These are phyloP conservation scores for Penicillium ucsense DNA, from an alignment of 495 filamentous ascomycete genomes.

Conservation along the genomic window DNA sequence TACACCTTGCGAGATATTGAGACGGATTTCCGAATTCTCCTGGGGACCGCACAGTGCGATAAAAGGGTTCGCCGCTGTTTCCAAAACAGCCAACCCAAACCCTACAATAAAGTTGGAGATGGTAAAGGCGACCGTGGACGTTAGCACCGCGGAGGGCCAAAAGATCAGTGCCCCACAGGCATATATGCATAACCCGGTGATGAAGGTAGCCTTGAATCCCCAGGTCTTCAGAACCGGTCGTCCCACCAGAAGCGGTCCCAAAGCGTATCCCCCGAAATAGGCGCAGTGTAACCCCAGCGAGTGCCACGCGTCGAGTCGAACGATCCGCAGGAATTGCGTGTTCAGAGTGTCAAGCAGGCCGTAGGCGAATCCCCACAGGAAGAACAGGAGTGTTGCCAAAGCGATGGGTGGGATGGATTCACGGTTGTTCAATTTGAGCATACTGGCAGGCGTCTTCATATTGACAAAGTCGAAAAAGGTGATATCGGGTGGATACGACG, in stretches of 20 bases:
- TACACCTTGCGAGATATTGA: conserved; percentile 60
- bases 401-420: conserved; percentile 48
- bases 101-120: conserved; percentile 61
- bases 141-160: conserved; percentile 62
- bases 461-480: conserved; percentile 78
- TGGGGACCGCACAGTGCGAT: conserved; percentile 58
- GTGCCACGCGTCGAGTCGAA: conserved; percentile 35
- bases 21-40: conserved; percentile 53
- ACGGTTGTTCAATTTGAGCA: conserved; percentile 53
- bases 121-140: conserved; percentile 54
- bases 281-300: conserved; percentile 52
- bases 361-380: conserved; percentile 82
- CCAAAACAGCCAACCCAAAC: conserved; percentile 52
- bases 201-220: conserved; percentile 61
- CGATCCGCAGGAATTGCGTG: conserved; percentile 42
- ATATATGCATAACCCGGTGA: conserved; percentile 54
- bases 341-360: conserved; percentile 73
- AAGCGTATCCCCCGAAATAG: conserved; percentile 54
- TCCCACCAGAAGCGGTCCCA: conserved; percentile 50
- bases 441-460: conserved; percentile 65
- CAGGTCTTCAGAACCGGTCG: conserved; percentile 47
- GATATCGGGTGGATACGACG: conserved; percentile 25
- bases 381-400: conserved; percentile 68
- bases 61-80: conserved; percentile 59
- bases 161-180: conserved; percentile 57